phyloP scores from a whole-genome alignment of 371 early-diverging fungal species.

The Rhizopus delemar region DNA sequence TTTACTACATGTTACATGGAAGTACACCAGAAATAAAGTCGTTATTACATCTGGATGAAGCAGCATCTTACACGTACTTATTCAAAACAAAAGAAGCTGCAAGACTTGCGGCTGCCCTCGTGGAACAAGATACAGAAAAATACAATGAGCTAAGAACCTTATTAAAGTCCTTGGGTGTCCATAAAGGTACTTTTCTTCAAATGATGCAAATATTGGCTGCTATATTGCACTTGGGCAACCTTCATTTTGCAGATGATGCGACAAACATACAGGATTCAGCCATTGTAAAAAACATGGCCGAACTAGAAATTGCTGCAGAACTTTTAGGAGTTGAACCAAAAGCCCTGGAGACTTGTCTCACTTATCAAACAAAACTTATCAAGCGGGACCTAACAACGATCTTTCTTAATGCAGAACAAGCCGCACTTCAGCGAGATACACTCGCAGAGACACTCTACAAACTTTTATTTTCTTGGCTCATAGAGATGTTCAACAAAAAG shows the following conservation, averaged over 20 bases:
- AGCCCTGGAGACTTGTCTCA: conserved; percentile 56
- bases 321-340: conserved; percentile 72
- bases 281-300: conserved; percentile 54
- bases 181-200: conserved; percentile 66
- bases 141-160: conserved; percentile 69
- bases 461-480: conserved; percentile 31
- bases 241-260: conserved; percentile 58
- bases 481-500: conserved; percentile 31
- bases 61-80: conserved; percentile 16
- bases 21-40: conserved; percentile 34
- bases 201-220: conserved; percentile 67
- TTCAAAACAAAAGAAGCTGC: conserved; percentile 29
- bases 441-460: conserved; percentile 31
- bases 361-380: conserved; percentile 31
- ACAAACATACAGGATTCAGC: conserved; percentile 53
- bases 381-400: conserved; percentile 60
- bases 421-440: conserved; percentile 37
- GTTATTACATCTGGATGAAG: conserved; percentile 16
- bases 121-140: conserved; percentile 47
- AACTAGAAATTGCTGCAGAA: conserved; percentile 69
- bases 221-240: conserved; percentile 76
- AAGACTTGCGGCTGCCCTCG: conserved; percentile 17
- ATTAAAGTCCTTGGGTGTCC: conserved; percentile 81
- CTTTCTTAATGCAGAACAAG: conserved; percentile 55
- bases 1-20: conserved; percentile 78